A percentile compares a stretch with the other conserved stretches of the same genome.
Conservation (phyloP, 352 stramenopile species). For the Globisporangium sylvaticum region DNA sequence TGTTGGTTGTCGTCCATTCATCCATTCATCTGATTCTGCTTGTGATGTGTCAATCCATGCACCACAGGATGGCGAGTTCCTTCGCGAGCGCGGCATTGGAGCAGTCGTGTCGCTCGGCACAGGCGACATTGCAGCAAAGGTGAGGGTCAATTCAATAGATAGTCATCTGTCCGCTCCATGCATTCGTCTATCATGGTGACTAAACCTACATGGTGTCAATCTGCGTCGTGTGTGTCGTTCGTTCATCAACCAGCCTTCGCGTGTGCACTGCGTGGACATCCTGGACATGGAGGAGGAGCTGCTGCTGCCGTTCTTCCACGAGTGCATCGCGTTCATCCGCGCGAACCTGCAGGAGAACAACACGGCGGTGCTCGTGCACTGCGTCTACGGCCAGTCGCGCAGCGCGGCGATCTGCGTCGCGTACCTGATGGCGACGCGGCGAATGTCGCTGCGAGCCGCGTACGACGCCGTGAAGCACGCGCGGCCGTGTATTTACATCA, state of each 20-base stretch:
- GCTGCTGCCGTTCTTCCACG: slow-evolving; percentile 54
- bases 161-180: no score
- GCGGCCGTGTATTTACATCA: slow-evolving; percentile 77
- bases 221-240: no score
- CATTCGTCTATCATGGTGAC: no score
- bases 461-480: slow-evolving; percentile 59
- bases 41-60: background rate
- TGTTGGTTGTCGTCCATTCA: background rate
- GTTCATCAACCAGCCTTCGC: slow-evolving; percentile 14
- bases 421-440: slow-evolving; percentile 56
- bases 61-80: slow-evolving; percentile 20
- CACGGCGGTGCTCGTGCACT: slow-evolving; percentile 55
- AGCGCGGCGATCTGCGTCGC: slow-evolving; percentile 72
- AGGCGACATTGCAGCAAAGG: slow-evolving; percentile 41
- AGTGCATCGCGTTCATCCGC: slow-evolving; percentile 32
- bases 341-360: background rate
- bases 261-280: slow-evolving; percentile 52
- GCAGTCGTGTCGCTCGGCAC: slow-evolving; percentile 61
- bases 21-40: background rate
- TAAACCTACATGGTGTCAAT: no score
- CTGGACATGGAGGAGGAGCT: slow-evolving; percentile 77
- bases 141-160: slow-evolving; percentile 10
- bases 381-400: slow-evolving; percentile 76
- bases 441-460: slow-evolving; percentile 35
- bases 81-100: slow-evolving; percentile 37